A percentile compares a stretch with the other conserved stretches of the same genome.
phyloP scores from a whole-genome alignment of 2,329 filamentous ascomycete genomes.

The Sporothrix protearum region DNA sequence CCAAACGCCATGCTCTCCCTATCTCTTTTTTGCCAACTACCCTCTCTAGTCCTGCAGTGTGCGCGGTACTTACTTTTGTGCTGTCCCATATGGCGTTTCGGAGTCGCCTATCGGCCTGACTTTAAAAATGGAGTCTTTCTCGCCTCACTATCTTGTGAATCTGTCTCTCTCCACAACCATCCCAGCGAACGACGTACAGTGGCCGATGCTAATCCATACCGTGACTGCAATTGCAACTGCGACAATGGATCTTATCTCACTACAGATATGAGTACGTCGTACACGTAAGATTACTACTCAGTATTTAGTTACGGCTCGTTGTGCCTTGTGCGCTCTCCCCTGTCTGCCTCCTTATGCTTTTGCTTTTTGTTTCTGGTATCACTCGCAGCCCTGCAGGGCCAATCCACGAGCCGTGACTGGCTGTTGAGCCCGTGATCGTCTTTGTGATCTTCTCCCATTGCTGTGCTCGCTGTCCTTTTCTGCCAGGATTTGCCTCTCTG shows the following conservation, averaged over 20 bases:
- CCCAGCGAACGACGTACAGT: neutral
- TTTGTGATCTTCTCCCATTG: neutral
- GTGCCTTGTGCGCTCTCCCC: neutral
- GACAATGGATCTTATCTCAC: neutral
- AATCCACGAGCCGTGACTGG: neutral
- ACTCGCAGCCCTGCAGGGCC: neutral
- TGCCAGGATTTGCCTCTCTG: neutral
- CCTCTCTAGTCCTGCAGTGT: neutral
- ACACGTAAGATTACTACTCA: no score
- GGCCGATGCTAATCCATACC: neutral
- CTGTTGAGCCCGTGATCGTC: neutral
- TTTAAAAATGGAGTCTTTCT: neutral
- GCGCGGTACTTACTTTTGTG: neutral
- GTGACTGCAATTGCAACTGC: neutral
- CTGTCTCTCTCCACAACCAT: neutral
- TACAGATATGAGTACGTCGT: no score
- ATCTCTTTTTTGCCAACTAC: neutral
- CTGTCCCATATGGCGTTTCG: neutral
- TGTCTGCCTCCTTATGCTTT: no score
- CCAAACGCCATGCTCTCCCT: neutral
- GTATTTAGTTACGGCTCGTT: neutral
- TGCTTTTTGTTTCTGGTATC: neutral
- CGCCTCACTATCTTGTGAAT: neutral
- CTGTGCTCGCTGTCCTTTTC: neutral
- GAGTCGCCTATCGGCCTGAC: conserved; percentile 8